These are phyloP conservation scores for Fusarium sp. DNA, from an alignment of 2,329 filamentous ascomycete genomes.

Conservation along the genomic window DNA sequence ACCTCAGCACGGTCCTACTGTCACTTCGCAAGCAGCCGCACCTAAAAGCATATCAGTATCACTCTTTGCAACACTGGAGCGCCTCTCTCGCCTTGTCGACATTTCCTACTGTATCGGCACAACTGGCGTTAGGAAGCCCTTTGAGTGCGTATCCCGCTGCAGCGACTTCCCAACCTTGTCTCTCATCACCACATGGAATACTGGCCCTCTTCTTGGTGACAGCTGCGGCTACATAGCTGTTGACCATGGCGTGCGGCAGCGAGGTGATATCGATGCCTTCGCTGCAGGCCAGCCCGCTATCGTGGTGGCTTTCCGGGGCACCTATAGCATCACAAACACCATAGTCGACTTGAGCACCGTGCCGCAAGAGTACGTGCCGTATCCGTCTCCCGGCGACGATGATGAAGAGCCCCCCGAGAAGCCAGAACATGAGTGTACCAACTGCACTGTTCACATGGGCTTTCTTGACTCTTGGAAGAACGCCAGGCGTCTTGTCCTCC, in stretches of 20 bases:
- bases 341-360: slow-evolving; percentile 90
- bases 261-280: slow-evolving; percentile 22
- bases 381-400: slow-evolving; percentile 70
- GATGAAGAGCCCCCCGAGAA: slow-evolving; percentile 49
- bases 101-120: slow-evolving; percentile 93
- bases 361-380: slow-evolving; percentile 91
- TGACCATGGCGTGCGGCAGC: slow-evolving; percentile 67
- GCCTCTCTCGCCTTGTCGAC: slow-evolving; percentile 90
- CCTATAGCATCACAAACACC: slow-evolving; percentile 93
- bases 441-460: slow-evolving; percentile 93
- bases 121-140: slow-evolving; percentile 85
- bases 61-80: slow-evolving; percentile 85
- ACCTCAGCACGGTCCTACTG: slow-evolving; percentile 1
- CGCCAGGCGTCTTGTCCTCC: slow-evolving; percentile 77
- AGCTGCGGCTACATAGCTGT: slow-evolving; percentile 94
- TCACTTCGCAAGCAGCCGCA: slow-evolving; percentile 51
- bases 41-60: slow-evolving; percentile 58
- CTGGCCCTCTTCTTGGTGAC: slow-evolving; percentile 86
- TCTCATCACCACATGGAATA: slow-evolving; percentile 89
- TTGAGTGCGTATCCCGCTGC: slow-evolving; percentile 87
- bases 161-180: slow-evolving; percentile 84
- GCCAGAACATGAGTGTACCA: slow-evolving; percentile 72
- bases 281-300: slow-evolving; percentile 60
- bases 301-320: slow-evolving; percentile 91
- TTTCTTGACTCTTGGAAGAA: slow-evolving; percentile 88